These are phyloP conservation scores for Penicillium cosmopolitanum DNA, from an alignment of 495 filamentous ascomycete species.

Conservation along the genomic window DNA sequence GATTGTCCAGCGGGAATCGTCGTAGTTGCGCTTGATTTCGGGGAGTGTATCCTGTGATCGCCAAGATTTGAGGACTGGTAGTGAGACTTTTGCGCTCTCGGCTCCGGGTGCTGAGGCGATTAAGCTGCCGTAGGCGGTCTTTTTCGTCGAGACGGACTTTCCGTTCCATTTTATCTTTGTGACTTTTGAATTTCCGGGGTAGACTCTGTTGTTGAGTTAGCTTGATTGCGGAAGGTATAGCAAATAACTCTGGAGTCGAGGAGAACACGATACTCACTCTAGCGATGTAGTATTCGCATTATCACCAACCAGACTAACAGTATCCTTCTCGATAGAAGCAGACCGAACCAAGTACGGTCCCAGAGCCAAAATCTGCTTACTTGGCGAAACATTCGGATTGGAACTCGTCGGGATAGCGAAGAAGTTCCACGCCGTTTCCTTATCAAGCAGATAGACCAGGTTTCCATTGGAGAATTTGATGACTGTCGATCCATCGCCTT, in stretches of 20 bases:
- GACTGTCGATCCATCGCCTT: constrained; percentile 42
- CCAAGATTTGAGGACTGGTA: constrained; percentile 64
- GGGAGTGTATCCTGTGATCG: constrained; percentile 68
- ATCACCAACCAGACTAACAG: constrained; percentile 64
- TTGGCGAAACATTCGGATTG: constrained; percentile 36
- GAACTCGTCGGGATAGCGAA: constrained; percentile 49
- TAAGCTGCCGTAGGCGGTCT: constrained; percentile 51
- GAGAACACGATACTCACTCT: constrained; percentile 41
- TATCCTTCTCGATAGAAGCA: constrained; percentile 49
- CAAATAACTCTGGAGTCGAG: background rate
- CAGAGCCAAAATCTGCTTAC: constrained; percentile 66
- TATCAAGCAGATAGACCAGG: constrained; percentile 56
- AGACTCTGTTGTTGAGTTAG: constrained; percentile 36
- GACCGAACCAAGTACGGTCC: constrained; percentile 66
- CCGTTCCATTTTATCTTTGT: constrained; percentile 61
- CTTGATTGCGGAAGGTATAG: background rate
- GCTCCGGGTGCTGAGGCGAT: constrained; percentile 51
- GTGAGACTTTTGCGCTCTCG: constrained; percentile 41
- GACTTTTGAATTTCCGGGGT: constrained; percentile 49
- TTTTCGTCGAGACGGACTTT: constrained; percentile 34
- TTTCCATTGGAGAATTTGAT: constrained; percentile 54
- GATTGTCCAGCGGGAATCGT: constrained; percentile 64
- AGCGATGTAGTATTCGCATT: constrained; percentile 63
- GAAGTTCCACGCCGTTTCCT: constrained; percentile 52
- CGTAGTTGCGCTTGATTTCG: constrained; percentile 61